Base-by-base conservation (phyloP, 257 asterid species). In the Leonotis leonurus region DNA sequence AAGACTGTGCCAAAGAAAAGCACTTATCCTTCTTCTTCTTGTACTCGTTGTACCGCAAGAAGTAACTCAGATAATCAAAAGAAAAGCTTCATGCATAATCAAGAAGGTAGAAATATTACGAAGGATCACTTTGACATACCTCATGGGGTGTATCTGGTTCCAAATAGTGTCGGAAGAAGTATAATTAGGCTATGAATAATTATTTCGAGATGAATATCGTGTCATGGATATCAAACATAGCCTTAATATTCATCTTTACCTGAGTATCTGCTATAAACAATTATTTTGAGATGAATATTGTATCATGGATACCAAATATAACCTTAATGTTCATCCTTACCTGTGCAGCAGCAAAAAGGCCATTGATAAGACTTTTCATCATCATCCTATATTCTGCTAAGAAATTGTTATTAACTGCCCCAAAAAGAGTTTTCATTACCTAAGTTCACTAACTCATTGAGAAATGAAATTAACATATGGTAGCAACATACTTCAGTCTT, bases 121-220 rank as follows among this genome's bases (percentile, higher is more conserved):
- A n/a, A n/a, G n/a, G n/a, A n/a, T n/a, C n/a, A n/a, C n/a, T n/a
- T n/a, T 27, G 25, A 62, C 78, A 55, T 76, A 91, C 98, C 95
- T 84, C 80, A 1, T 77, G 59, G 8, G 91, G 86, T 43, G 67
- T 68, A 26, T 84, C 85, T 21, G 94, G 84, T 40, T 73, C 64
- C 59, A 92, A 61, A 77, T 92, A 89, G 83, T 92, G 88, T 77
- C 93, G 75, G 89, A 89, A 86, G 77, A 92, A 92, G 80, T 79
- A 75, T 58, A 48, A 74, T 48, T 92, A n/a, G n/a, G n/a, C n/a
- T n/a, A n/a, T n/a, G n/a, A n/a, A n/a, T n/a, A n/a, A n/a, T n/a
- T n/a, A n/a, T n/a, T n/a, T n/a, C n/a, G n/a, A n/a, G n/a, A n/a
- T n/a, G n/a, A n/a, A n/a, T n/a, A n/a, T n/a, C n/a, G n/a, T n/a